Evolutionary conservation across 192 early-diverging fungal species (phyloP).

Genomic region (Coemansia sp.): DNA sequence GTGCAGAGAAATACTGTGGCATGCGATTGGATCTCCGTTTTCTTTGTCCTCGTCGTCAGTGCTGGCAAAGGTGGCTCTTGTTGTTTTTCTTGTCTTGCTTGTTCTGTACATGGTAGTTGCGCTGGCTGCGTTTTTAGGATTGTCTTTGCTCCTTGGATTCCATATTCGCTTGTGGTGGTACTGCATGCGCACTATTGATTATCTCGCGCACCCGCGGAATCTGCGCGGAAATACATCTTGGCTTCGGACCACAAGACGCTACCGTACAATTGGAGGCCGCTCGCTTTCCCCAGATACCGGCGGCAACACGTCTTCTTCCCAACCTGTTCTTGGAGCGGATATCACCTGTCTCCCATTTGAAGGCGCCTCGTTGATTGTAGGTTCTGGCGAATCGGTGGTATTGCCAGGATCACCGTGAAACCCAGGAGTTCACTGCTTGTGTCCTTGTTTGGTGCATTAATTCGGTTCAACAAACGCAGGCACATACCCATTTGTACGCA

Average conservation of each 20-base stretch:
- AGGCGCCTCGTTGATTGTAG: constrained; percentile 31
- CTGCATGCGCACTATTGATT: constrained; percentile 40
- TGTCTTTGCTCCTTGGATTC: constrained; percentile 36
- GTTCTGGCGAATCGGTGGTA: constrained; percentile 33
- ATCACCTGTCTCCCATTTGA: constrained; percentile 21
- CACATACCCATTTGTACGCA: too few species aligned
- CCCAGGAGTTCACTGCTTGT: not conserved
- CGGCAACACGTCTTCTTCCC: not conserved
- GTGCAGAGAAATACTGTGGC: constrained; percentile 23
- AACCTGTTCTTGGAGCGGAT: not conserved
- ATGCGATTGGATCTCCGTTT: constrained; percentile 17
- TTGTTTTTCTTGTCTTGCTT: constrained; percentile 26
- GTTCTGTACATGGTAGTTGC: constrained; percentile 26
- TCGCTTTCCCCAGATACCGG: not conserved
- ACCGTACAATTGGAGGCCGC: constrained; percentile 19
- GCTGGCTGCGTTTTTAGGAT: constrained; percentile 24
- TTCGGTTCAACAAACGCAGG: too few species aligned
- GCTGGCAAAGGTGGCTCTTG: not conserved
- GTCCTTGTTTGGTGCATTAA: too few species aligned
- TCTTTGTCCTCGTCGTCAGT: constrained; percentile 3
- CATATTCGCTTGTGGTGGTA: constrained; percentile 39
- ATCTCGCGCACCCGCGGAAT: constrained; percentile 19
- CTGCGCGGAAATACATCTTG: constrained; percentile 17
- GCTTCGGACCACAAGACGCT: constrained; percentile 22
- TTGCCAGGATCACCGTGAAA: constrained; percentile 21